These are phyloP conservation scores for Saccharomyces hybrid DNA, from an alignment of 1,139 yeast species.

Conservation along the genomic window DNA sequence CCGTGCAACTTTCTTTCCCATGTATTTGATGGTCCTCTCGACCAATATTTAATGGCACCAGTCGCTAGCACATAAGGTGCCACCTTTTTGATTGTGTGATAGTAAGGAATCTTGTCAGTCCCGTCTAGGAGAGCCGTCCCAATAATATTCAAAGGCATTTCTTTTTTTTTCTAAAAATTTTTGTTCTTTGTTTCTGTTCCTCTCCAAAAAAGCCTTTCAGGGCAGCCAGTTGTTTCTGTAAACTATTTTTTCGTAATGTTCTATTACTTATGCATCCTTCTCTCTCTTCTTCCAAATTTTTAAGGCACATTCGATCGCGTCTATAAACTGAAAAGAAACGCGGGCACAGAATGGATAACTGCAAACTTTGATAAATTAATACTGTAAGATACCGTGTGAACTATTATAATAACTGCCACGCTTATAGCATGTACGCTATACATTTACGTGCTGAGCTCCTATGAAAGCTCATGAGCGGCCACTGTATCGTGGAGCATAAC, in stretches of 20 bases:
- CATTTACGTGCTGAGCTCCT: background rate
- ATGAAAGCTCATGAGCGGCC: background rate
- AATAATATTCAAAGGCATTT: constrained; percentile 79
- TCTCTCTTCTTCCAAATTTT: background rate
- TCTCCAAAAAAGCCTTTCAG: background rate
- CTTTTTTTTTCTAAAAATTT: background rate
- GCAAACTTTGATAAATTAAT: background rate
- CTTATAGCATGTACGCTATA: too few relatives aligned
- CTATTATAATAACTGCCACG: background rate
- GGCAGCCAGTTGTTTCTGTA: background rate
- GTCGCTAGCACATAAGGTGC: constrained; percentile 46
- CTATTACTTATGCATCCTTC: background rate
- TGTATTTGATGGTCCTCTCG: constrained; percentile 69
- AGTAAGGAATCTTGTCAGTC: constrained; percentile 65
- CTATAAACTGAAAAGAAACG: background rate
- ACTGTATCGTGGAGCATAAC: too few relatives aligned
- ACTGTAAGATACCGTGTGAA: background rate
- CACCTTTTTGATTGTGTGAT: constrained; percentile 46
- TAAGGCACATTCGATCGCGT: background rate
- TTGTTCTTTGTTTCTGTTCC: background rate
- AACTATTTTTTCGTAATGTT: background rate
- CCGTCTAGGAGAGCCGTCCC: constrained; percentile 65
- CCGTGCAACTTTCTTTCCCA: constrained; percentile 95
- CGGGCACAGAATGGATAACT: background rate
- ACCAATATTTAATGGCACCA: constrained; percentile 56